These are phyloP conservation scores for Agastache rugosa DNA, from an alignment of 257 asterid species.

Conservation along the genomic window DNA sequence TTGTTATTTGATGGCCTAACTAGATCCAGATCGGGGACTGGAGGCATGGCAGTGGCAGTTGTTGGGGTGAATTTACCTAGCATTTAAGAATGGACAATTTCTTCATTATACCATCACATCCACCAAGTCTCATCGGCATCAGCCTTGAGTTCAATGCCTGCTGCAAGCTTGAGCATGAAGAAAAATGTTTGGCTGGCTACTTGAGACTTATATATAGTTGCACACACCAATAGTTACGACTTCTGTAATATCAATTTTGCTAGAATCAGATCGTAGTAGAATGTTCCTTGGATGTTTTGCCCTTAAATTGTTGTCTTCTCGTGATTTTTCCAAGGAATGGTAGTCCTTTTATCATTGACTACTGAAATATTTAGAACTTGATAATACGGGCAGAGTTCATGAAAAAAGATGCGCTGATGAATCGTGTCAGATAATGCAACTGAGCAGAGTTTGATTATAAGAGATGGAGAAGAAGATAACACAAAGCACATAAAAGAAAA, in stretches of 20 bases:
- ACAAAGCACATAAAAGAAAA: background rate
- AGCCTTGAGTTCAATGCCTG: background rate
- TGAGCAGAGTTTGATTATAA: too few species aligned
- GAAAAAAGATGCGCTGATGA: too few species aligned
- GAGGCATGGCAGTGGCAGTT: background rate
- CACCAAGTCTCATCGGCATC: background rate
- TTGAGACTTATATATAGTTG: constrained; percentile 1
- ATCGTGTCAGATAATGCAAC: too few species aligned
- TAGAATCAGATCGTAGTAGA: constrained; percentile 8
- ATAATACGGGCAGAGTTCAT: background rate
- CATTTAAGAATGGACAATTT: background rate
- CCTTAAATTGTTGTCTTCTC: background rate
- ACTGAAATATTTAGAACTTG: background rate
- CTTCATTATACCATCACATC: background rate
- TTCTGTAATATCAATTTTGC: constrained; percentile 11
- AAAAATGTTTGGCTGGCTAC: background rate
- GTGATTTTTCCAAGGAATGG: background rate
- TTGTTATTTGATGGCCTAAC: constrained; percentile 8
- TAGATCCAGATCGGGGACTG: background rate
- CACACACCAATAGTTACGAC: background rate
- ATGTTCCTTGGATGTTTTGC: background rate
- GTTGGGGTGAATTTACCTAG: background rate
- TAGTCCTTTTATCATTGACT: background rate
- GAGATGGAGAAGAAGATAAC: background rate
- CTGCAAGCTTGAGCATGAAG: background rate